Conservation (phyloP, 768 basidiomycete species). For the Kwoniella sp. region DNA sequence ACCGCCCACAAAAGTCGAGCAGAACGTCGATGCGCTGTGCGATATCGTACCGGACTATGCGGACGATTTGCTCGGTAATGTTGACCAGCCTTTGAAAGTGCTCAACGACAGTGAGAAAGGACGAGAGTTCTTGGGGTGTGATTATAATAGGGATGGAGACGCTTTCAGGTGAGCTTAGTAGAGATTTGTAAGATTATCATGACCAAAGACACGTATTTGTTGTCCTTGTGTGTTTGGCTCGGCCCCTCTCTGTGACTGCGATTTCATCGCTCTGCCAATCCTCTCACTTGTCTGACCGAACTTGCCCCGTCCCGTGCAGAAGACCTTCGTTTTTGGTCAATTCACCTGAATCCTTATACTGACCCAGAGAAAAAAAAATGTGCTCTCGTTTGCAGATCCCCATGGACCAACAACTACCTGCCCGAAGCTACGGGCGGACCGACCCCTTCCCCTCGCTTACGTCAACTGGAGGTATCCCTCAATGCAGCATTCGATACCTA, state of each 20-base stretch:
- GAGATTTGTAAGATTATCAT: too few species aligned
- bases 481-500: slow-evolving; percentile 98
- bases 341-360: too few species aligned
- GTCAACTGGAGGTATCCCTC: slow-evolving; percentile 86
- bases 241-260: too few species aligned
- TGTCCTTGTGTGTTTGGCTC: too few species aligned
- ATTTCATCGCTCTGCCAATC: too few species aligned
- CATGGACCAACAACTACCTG: slow-evolving; percentile 97
- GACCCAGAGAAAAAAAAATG: too few species aligned
- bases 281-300: too few species aligned
- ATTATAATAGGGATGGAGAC: slow-evolving; percentile 90
- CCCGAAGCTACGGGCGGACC: slow-evolving; percentile 88
- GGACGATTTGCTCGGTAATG: slow-evolving; percentile 89
- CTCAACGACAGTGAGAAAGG: slow-evolving; percentile 72
- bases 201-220: too few species aligned
- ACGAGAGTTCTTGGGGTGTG: slow-evolving; percentile 87
- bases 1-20: slow-evolving; percentile 84
- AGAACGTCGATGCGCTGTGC: slow-evolving; percentile 80
- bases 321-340: too few species aligned
- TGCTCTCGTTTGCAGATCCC: too few species aligned
- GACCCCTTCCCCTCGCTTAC: slow-evolving; percentile 75
- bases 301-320: too few species aligned
- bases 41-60: slow-evolving; percentile 86
- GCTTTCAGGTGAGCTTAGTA: slow-evolving; percentile 71
- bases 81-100: slow-evolving; percentile 89